These are phyloP conservation scores for Persicaria tinctoria DNA, from an alignment of 148 eudicot species.

Conservation along the genomic window DNA sequence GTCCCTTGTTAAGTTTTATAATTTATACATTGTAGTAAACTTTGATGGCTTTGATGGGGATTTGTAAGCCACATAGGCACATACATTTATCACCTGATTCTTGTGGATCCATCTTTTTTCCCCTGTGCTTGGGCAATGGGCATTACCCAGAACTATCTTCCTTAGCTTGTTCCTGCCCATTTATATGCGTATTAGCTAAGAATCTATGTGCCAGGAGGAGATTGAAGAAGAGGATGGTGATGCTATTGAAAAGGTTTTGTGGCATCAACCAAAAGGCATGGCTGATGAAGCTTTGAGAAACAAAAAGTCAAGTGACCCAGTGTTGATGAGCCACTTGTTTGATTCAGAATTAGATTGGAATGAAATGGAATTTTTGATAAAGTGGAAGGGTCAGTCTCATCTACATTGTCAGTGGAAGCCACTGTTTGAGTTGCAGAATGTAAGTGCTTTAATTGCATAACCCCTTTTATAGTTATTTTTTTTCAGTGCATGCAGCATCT, in stretches of 20 bases:
- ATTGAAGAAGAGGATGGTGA: slow-evolving; percentile 87
- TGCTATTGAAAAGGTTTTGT: slow-evolving; percentile 79
- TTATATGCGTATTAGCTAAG: slow-evolving; percentile 5
- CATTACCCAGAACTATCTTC: not conserved
- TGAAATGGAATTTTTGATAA: slow-evolving; percentile 81
- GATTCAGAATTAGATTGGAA: slow-evolving; percentile 85
- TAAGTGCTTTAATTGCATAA: slow-evolving; percentile 22
- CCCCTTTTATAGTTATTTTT: not conserved
- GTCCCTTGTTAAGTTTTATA: not conserved
- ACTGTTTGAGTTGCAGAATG: slow-evolving; percentile 73
- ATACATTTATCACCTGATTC: not conserved
- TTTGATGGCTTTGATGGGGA: not conserved
- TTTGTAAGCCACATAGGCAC: not conserved
- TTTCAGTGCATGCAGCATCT: not conserved
- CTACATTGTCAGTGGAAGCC: slow-evolving; percentile 91
- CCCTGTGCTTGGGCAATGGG: not conserved
- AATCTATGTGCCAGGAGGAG: slow-evolving; percentile 50
- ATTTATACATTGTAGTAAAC: not conserved
- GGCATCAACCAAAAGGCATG: slow-evolving; percentile 96
- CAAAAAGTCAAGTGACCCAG: slow-evolving; percentile 66
- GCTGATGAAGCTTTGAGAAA: slow-evolving; percentile 82
- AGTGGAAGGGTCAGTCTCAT: slow-evolving; percentile 99
- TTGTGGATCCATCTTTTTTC: not conserved
- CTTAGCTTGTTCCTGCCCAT: slow-evolving; percentile 3
- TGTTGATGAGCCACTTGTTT: slow-evolving; percentile 68